Conservation (phyloP, 345 rosid genomes). For the Stellera chamaejasme region DNA sequence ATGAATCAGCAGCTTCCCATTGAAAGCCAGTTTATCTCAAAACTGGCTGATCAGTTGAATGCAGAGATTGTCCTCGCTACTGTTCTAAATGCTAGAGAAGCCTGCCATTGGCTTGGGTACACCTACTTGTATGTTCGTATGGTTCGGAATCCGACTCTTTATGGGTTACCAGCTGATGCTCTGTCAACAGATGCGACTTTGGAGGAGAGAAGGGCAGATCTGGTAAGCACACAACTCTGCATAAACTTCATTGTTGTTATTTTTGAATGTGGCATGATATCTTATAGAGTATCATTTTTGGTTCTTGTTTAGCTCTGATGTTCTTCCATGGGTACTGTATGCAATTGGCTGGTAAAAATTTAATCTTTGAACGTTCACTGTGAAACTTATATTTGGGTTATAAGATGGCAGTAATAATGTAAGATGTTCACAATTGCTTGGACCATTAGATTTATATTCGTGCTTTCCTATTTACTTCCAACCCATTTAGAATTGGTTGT, state of each 20-base stretch:
- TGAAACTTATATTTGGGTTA: no score
- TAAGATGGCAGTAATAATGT: no score
- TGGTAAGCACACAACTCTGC: conserved; percentile 39
- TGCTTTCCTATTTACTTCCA: no score
- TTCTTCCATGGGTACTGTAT: neutral
- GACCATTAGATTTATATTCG: no score
- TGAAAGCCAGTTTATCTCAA: conserved; percentile 93
- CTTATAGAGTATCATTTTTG: neutral
- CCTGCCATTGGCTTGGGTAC: conserved; percentile 94
- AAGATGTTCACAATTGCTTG: no score
- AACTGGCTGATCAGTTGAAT: conserved; percentile 95
- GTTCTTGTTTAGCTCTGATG: no score
- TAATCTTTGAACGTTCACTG: no score
- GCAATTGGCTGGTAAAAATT: neutral
- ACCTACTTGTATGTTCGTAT: conserved; percentile 80
- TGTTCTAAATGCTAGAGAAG: conserved; percentile 93
- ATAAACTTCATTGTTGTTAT: neutral
- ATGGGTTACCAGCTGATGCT: conserved; percentile 83
- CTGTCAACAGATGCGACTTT: conserved; percentile 57
- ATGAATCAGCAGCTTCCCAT: conserved; percentile 98
- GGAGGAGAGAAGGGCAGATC: conserved; percentile 95
- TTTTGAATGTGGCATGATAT: neutral
- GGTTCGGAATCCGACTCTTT: conserved; percentile 81
- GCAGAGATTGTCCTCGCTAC: conserved; percentile 98
- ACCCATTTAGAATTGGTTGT: no score